Base-by-base conservation (phyloP, 129 eudicot genomes). In the Silybum marianum region DNA sequence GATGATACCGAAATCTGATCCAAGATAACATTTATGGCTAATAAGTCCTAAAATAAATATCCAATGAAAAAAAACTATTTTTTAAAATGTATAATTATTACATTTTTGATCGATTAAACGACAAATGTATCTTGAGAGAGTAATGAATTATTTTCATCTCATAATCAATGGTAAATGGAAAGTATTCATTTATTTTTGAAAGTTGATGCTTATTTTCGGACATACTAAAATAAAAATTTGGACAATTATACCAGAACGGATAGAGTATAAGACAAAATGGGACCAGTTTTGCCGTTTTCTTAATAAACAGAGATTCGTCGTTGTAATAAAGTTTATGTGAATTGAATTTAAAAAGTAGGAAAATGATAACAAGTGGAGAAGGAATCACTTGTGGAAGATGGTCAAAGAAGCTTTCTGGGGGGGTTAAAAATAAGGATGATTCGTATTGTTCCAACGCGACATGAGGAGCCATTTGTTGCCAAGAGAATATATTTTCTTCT, bases 381-480 rank as follows among this genome's bases (percentile, higher is more conserved):
- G 78, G 74, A 83, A 83, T 83, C 71, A 38, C 21, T 70, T 71
- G n/a, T 48, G 16, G 65, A 76, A 76, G 67, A 70, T 70, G 22
- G 82, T 83, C 86, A 83, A 76, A 83, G 51, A 60, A 26, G 67
- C 82, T 62, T 77, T 60, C 51, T 34, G 19, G 40, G 3, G n/a
- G 14, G 26, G 51, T 39, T 70, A 77, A 83, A 38, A 84, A 22
- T 39, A 76, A 60, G 5, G 80, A 84, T 73, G 88, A 82, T 79
- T 85, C 84, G 70, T 66, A 58, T 79, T 78, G 78, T 72, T 82
- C 81, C 73, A 79, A 83, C 78, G 69, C 74, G 77, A 71, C 85
- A 85, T 76, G 81, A 85, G 81, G 69, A 72, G 85, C 87, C 85
- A 60, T 69, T 80, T 80, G 63, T 60, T 80, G 78, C 21, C 60